A percentile compares a stretch with the other conserved stretches of the same genome.
Evolutionary conservation across 176 grass and related monocot genomes (phyloP).

Genomic region (Musa itinerans): DNA sequence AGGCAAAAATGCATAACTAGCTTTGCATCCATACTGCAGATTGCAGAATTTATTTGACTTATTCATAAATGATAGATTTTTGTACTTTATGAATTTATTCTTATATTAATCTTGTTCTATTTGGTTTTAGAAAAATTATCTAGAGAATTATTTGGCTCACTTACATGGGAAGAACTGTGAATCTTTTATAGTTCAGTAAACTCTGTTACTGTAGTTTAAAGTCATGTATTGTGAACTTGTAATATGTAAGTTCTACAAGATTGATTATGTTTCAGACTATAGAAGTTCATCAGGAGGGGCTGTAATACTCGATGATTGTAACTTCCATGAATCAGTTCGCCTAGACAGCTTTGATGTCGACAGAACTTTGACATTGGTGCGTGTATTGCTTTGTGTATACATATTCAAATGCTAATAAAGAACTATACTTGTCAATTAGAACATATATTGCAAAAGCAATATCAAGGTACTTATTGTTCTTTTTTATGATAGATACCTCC

Average conservation of each 20-base stretch:
- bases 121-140: too few species aligned
- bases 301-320: constrained; percentile 95
- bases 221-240: background rate
- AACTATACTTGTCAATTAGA: background rate
- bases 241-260: background rate
- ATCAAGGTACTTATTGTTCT: constrained; percentile 3
- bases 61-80: too few species aligned
- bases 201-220: background rate
- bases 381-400: constrained; percentile 19
- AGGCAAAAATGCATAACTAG: too few species aligned
- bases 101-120: too few species aligned
- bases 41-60: too few species aligned
- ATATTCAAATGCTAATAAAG: background rate
- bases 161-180: too few species aligned
- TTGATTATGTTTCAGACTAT: constrained; percentile 48
- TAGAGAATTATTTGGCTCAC: too few species aligned
- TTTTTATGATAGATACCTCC: constrained; percentile 59
- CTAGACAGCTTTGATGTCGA: constrained; percentile 95
- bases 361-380: constrained; percentile 74
- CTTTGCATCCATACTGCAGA: too few species aligned
- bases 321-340: constrained; percentile 96
- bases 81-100: too few species aligned
- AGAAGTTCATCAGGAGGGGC: constrained; percentile 83
- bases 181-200: background rate
- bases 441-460: background rate